Base-by-base conservation (phyloP, 2,329 filamentous ascomycete genomes). In the Dendryphion nanum region DNA sequence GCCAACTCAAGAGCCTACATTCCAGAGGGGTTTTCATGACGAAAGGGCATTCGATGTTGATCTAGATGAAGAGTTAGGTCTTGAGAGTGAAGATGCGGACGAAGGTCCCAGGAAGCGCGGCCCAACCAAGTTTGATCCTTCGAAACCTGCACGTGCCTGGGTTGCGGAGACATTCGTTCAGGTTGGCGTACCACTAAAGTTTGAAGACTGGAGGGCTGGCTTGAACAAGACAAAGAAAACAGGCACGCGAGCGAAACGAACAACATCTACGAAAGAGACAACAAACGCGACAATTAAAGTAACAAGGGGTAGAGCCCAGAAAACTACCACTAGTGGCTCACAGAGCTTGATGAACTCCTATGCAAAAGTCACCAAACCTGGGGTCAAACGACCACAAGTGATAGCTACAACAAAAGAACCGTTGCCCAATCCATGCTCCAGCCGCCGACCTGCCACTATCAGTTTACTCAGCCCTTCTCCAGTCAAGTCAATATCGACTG, bases 121-220 rank as follows among this genome's bases (percentile, higher is more conserved):
- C 30, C 66, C 51, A 35, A 70, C 56, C 35, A 63, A 57, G 1
- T 89, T 85, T 50, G 82, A 89, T 51, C 85, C 88, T 0, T 75
- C 73, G 6, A 74, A 80, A 18, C 70, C 80, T 1, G 79, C 86
- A 28, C 78, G 83, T 46, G 62, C 77, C 7, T 91, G 86, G 86
- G 66, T 90, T 5, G 72, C 85, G 16, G 79, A 83, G 49, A 74
- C 76, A 0, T 72, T 86, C 36, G 77, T 81, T 4, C 79, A 75
- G 40, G 60, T 83, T 3, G 85, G 85, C 0, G 74, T 83, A 38
- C 85, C 85, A 3, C 66, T 81, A 2, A 77, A 77, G 18, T 76
- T 86, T 0, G 73, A 82, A 46, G 77, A 78, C 29, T 90, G 84
- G 76, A 78, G 86, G 50, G 71, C 53, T 12, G 48, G 44, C 23